Evolutionary conservation across 176 grass and related monocot species (phyloP).

Genomic region (Rhynchospora tenuis): DNA sequence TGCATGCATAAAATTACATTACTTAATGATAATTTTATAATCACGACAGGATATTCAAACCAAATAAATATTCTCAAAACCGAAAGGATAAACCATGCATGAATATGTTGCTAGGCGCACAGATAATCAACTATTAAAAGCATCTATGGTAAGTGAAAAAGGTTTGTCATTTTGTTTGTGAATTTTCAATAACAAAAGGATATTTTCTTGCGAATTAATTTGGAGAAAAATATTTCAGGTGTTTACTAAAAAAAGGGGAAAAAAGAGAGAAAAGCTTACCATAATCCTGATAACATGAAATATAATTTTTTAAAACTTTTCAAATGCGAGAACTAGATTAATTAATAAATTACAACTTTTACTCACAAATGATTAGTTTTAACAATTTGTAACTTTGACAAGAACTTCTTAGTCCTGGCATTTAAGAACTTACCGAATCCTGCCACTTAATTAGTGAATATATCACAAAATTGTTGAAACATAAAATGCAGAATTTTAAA

Average conservation of each 20-base stretch:
- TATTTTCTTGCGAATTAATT: background rate
- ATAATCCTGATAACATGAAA: background rate
- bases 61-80: background rate
- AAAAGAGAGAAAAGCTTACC: background rate
- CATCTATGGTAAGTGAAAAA: background rate
- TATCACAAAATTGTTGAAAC: background rate
- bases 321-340: background rate
- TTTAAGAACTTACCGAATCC: background rate
- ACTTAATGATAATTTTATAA: background rate
- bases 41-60: background rate
- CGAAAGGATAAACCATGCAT: background rate
- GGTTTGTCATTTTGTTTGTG: background rate
- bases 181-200: background rate
- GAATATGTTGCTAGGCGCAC: background rate
- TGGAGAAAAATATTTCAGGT: background rate
- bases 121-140: background rate
- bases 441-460: background rate
- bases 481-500: background rate
- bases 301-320: background rate
- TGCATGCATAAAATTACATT: background rate
- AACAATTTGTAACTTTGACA: background rate
- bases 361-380: background rate
- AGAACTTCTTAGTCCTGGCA: background rate
- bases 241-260: background rate
- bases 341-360: background rate